These are phyloP conservation scores for Ophiostoma sp. DNA, from an alignment of 2,329 filamentous ascomycete species.

Conservation along the genomic window DNA sequence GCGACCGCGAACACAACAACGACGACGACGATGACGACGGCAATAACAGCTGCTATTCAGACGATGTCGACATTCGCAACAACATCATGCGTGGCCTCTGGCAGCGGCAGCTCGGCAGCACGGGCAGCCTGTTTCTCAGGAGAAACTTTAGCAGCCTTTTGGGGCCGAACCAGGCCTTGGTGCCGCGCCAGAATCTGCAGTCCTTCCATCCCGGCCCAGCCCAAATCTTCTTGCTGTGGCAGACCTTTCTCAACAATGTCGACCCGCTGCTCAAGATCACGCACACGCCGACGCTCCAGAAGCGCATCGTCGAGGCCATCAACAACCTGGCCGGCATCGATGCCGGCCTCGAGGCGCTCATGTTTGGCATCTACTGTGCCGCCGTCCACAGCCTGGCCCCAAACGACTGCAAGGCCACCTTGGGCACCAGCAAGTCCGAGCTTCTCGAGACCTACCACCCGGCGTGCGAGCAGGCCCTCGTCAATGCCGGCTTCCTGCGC, in stretches of 20 bases:
- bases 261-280: constrained; percentile 56
- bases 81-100: constrained; percentile 21
- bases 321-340: constrained; percentile 37
- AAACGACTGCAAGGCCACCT: constrained; percentile 40
- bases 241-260: constrained; percentile 54
- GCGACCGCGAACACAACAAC: background rate
- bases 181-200: constrained; percentile 35
- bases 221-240: constrained; percentile 50
- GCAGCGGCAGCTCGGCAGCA: constrained; percentile 29
- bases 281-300: constrained; percentile 51
- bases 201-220: constrained; percentile 46
- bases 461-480: constrained; percentile 50
- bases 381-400: constrained; percentile 41
- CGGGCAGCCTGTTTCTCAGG: constrained; percentile 38
- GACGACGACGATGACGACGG: background rate
- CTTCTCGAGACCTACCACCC: constrained; percentile 43
- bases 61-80: constrained; percentile 30
- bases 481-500: constrained; percentile 47
- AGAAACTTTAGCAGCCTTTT: constrained; percentile 38
- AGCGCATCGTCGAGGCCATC: constrained; percentile 47
- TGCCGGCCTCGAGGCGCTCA: constrained; percentile 45
- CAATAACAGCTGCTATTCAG: background rate
- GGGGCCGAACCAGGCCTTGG: constrained; percentile 37
- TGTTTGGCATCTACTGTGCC: constrained; percentile 50
- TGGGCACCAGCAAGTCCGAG: constrained; percentile 39